A percentile compares a stretch with the other conserved stretches of the same genome.
phyloP scores from a whole-genome alignment of 805 yeast genomes.

The Zygotorulaspora danielsina region DNA sequence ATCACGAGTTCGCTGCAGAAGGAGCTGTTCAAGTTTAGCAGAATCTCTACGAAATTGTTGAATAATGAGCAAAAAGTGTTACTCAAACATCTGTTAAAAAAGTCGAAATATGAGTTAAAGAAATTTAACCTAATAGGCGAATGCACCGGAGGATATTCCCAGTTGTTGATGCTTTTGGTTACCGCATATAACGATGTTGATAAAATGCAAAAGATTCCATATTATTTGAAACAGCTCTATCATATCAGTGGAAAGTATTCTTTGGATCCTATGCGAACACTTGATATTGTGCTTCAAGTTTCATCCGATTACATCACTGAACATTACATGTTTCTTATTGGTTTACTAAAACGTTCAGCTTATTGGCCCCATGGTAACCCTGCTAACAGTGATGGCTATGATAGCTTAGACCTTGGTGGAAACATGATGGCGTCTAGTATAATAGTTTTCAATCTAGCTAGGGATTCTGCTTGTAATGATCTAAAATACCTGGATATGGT shows the following conservation, averaged over 20 bases:
- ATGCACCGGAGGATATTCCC: constrained; percentile 73
- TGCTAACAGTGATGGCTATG: constrained; percentile 35
- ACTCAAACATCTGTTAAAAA: constrained; percentile 28
- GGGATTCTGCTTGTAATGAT: constrained; percentile 5
- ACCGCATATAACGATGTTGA: constrained; percentile 41
- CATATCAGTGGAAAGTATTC: constrained; percentile 68
- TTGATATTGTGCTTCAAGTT: constrained; percentile 59
- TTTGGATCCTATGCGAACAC: constrained; percentile 65
- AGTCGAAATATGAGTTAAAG: constrained; percentile 39
- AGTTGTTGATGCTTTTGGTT: constrained; percentile 49
- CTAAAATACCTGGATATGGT: constrained; percentile 41
- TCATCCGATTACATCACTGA: constrained; percentile 43
- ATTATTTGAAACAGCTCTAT: constrained; percentile 46
- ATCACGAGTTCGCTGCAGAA: constrained; percentile 12
- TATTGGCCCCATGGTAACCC: constrained; percentile 58
- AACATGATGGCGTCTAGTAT: constrained; percentile 51
- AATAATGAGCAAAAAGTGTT: constrained; percentile 21
- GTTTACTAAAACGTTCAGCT: constrained; percentile 48
- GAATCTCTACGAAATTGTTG: constrained; percentile 30
- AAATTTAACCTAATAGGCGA: constrained; percentile 69
- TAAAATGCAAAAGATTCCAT: constrained; percentile 40
- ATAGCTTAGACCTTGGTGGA: constrained; percentile 47
- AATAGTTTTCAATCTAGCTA: constrained; percentile 43
- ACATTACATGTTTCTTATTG: constrained; percentile 45
- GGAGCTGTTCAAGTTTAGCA: constrained; percentile 31